Evolutionary conservation across 2,329 filamentous ascomycete species (phyloP), one percentile per base, ranked within the genome.

Genomic region (Pseudonectria buxi): DNA sequence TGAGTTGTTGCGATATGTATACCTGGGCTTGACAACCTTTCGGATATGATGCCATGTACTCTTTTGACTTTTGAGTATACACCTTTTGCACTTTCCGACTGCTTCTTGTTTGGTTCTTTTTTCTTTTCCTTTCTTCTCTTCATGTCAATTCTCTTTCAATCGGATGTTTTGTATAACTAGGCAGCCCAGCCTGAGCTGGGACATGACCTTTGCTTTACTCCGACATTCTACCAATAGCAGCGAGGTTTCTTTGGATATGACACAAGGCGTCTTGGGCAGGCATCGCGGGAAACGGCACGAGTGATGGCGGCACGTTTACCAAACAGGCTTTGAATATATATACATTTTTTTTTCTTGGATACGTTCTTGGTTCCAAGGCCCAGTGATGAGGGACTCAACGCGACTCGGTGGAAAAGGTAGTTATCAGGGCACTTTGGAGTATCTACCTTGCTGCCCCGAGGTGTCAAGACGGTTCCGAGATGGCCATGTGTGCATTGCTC

Each of bases 191-290:
- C 41, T 39, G 37, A 44, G 33, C 37, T 43, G 41, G 49, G 44
- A 53, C 40, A 43, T 46, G 43, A 43, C 38, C 44, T 45, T 45
- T 49, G 37, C 36, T 44, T 49, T 42, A 42, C 38, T 36, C 31
- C 31, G 41, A 30, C 33, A 40, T 27, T 41, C 35, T 46, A 40
- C 42, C 37, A 43, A 37, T 32, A 45, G 35, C 41, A 33, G 39
- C 36, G 32, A 38, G 26, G 34, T 26, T 41, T 30, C 27, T 41
- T 48, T 46, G 44, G 49, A 33, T 47, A 53, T 44, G 46, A 46
- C 47, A 45, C 43, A 49, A 40, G 52, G 52, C 52, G 52, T 55
- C 52, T 53, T 49, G 47, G 52, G 34, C 45, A 43, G 34, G 42
- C 43, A 45, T 46, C 41, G 41, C 43, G 47, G 51, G 41, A 46